phyloP scores from a whole-genome alignment of 129 eudicot species.

The Gnaphalium uliginosum region DNA sequence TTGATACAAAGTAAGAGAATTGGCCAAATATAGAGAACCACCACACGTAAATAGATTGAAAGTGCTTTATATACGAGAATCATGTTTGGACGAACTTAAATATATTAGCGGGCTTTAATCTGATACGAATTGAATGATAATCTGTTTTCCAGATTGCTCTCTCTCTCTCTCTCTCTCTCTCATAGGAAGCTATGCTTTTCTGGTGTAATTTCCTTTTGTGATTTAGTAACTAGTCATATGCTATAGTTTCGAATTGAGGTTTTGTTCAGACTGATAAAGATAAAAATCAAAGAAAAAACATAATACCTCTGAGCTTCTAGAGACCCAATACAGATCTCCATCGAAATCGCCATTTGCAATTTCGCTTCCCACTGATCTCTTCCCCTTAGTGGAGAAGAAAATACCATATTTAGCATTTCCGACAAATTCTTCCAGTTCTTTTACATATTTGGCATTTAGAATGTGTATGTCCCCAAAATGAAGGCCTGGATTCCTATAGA shows the following conservation, averaged over 20 bases:
- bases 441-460: conserved; percentile 53
- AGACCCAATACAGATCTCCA: conserved; percentile 90
- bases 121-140: too few species aligned
- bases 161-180: too few species aligned
- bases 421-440: conserved; percentile 54
- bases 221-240: not conserved
- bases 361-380: conserved; percentile 65
- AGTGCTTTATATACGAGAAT: not conserved
- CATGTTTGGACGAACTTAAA: too few species aligned
- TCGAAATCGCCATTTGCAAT: conserved; percentile 89
- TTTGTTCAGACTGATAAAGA: not conserved
- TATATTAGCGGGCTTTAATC: too few species aligned
- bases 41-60: not conserved
- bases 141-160: too few species aligned
- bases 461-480: conserved; percentile 81
- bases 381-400: conserved; percentile 76
- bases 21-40: not conserved
- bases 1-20: not conserved
- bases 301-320: conserved; percentile 53
- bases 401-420: conserved; percentile 84
- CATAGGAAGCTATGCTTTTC: not conserved
- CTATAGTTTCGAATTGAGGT: not conserved
- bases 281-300: conserved; percentile 1
- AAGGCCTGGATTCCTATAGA: conserved; percentile 80
- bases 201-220: not conserved